A percentile compares a stretch with the other conserved stretches of the same genome.
phyloP scores from a whole-genome alignment of 495 filamentous ascomycete species.

The Stereocaulon alpinum region DNA sequence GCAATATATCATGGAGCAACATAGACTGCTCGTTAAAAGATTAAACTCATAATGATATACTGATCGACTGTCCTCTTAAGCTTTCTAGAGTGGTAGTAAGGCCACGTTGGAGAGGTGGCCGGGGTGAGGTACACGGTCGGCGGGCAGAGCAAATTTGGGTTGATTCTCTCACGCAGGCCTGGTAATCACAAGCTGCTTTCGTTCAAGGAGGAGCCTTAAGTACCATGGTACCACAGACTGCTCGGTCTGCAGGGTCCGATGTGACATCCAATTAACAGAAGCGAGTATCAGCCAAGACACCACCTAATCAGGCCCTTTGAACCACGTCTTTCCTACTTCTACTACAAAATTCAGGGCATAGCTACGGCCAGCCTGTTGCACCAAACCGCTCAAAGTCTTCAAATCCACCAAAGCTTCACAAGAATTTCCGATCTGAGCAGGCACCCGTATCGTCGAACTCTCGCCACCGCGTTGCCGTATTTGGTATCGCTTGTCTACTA shows the following conservation, averaged over 20 bases:
- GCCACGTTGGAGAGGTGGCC: slow-evolving; percentile 7
- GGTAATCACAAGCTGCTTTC: slow-evolving; percentile 11
- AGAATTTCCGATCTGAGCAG: slow-evolving; percentile 11
- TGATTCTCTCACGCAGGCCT: slow-evolving; percentile 6
- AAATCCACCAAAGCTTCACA: slow-evolving; percentile 7
- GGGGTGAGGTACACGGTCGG: slow-evolving; percentile 12
- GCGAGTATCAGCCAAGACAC: slow-evolving; percentile 8
- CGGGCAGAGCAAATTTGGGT: slow-evolving; percentile 1
- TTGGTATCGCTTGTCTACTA: slow-evolving; percentile 10
- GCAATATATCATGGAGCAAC: slow-evolving; percentile 4
- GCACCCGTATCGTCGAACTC: slow-evolving; percentile 12
- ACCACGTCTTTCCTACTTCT: slow-evolving; percentile 6
- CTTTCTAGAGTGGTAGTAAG: slow-evolving; percentile 7
- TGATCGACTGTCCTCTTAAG: neutral
- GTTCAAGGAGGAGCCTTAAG: slow-evolving; percentile 9
- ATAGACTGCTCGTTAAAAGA: slow-evolving; percentile 10
- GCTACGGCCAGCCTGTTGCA: slow-evolving; percentile 14
- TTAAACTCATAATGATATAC: slow-evolving; percentile 5
- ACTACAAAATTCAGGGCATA: slow-evolving; percentile 10
- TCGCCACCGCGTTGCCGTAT: slow-evolving; percentile 4
- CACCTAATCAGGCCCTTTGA: slow-evolving; percentile 9
- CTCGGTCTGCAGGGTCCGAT: slow-evolving; percentile 1
- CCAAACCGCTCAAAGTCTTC: slow-evolving; percentile 1
- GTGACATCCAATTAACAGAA: slow-evolving; percentile 9
- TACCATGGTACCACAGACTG: slow-evolving; percentile 14